Base-by-base conservation (phyloP, 83 land plant species). In the Thuja plicata region DNA sequence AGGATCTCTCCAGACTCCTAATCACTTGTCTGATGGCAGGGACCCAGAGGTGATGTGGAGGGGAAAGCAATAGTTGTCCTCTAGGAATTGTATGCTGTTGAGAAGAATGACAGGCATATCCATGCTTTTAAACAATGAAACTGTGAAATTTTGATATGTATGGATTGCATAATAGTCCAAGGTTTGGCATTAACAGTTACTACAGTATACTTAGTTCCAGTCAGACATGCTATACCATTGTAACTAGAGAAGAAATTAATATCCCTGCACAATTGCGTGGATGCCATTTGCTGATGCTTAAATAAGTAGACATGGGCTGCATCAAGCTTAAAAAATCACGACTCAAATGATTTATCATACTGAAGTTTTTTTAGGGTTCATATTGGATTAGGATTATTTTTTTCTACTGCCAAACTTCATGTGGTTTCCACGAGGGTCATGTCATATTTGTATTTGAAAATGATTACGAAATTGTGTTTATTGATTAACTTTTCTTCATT, bases 21-120 rank as follows among this genome's bases (percentile, higher is more conserved):
- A 83, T n/a, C n/a, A 76, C 40, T 13, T 35, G 74, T 83, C 35
- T 5, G 5, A 45, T 83, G 55, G 85, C 85, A 83, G 85, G 85
- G 85, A 83, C 48, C 85, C 85, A 48, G 85, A 83, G 19, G 37
- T 48, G 30, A 48, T 40, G 85, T 83, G 57, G 85, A 83, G 55
- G 54, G 85, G 85, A 5, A 83, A 83, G 24, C 85, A 83, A 32
- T 83, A 83, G 30, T 13, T 83, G 35, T 4, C n/a, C 32, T 46
- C 48, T 43, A 45, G 1, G 1, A 30, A 30, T 40, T 83, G 10
- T 48, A 11, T 30, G 52, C 6, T n/a, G 17, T n/a, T 6, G n/a
- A 83, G 55, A 30, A 46, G 37, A 48, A 48, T 46, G 85, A 82
- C 30, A 12, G 54, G n/a, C 54, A 43, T 45, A 41, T 41, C 30